Evolutionary conservation across 2,329 filamentous ascomycete species (phyloP).

Genomic region (Metarhizium brunneum): DNA sequence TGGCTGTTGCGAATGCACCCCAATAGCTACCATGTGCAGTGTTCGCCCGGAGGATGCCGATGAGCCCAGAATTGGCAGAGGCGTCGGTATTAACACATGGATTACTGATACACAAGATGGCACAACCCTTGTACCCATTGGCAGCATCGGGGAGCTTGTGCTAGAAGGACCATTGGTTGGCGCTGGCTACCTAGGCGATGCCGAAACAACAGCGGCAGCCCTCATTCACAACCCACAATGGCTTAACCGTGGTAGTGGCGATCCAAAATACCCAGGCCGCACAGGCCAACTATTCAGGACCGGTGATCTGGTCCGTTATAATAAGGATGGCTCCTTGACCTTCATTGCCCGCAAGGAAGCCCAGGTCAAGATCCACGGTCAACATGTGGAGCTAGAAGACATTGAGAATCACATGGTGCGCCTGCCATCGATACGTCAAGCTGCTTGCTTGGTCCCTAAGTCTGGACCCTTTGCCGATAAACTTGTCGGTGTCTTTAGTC

Average conservation of each 20-base stretch:
- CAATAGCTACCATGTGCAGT: background rate
- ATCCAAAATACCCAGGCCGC: background rate
- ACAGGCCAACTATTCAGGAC: constrained; percentile 13
- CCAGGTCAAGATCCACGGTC: constrained; percentile 48
- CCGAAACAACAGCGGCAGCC: constrained; percentile 3
- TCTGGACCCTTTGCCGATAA: constrained; percentile 2
- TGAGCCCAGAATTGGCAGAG: constrained; percentile 5
- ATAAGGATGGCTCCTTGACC: constrained; percentile 24
- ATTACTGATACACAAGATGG: constrained; percentile 11
- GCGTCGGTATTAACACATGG: constrained; percentile 10
- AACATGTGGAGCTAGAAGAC: constrained; percentile 34
- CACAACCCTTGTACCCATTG: constrained; percentile 10
- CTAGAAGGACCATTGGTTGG: constrained; percentile 17
- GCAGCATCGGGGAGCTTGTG: constrained; percentile 16
- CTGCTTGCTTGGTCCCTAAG: constrained; percentile 1
- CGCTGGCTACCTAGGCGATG: constrained; percentile 14
- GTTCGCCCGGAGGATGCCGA: background rate
- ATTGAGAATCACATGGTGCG: constrained; percentile 10
- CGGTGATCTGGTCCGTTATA: constrained; percentile 16
- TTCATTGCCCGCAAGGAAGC: constrained; percentile 42
- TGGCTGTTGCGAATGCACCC: background rate
- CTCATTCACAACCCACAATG: constrained; percentile 8
- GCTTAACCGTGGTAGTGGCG: constrained; percentile 5
- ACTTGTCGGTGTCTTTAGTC: constrained; percentile 7
- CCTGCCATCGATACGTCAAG: background rate